Evolutionary conservation across 371 early-diverging fungal species (phyloP), one percentile per base, ranked within the genome.

Genomic region (Circinella minor): DNA sequence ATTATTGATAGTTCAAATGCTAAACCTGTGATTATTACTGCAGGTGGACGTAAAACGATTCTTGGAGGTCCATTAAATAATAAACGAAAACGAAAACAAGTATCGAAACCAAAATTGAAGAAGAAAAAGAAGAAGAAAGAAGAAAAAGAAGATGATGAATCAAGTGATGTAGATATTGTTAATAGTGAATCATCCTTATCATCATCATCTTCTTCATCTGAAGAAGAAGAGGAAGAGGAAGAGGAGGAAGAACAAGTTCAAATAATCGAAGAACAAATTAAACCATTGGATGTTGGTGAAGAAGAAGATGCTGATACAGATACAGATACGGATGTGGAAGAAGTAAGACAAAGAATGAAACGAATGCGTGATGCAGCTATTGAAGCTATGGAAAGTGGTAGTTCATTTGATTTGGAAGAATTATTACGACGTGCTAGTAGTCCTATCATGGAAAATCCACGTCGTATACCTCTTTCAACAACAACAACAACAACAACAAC

Each of bases 331-430:
- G 79, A 78, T 63, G 74, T 78, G 4, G 74, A 78, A 60, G 74
- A 75, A 70, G 80, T 79, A 11, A 74, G 80, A 3, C 55, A 65
- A 43, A 71, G 73, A 18, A 76, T 79, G 73, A 76, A 76, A 64
- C 67, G 67, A 46, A 76, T 76, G 74, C 71, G 80, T 8, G 76
- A 74, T 59, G 80, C 76, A 11, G 80, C 80, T 36, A 76, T 79
- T 57, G 74, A 76, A 65, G 80, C 80, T 43, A 79, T 79, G 76
- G 76, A 76, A 51, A 79, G 67, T 38, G 76, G 77, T 36, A 69
- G 63, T 4, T 69, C 73, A 3, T 39, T 77, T 36, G 75, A 82
- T 48, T 65, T 80, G 17, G 78, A 82, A 43, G 81, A 78, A 43
- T 62, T 83, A n/a, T 46, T 79, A 5, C 78, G 73, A 43, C 72